Conservation (phyloP, 1,284 basidiomycete genomes). For the Vanrija sp. region DNA sequence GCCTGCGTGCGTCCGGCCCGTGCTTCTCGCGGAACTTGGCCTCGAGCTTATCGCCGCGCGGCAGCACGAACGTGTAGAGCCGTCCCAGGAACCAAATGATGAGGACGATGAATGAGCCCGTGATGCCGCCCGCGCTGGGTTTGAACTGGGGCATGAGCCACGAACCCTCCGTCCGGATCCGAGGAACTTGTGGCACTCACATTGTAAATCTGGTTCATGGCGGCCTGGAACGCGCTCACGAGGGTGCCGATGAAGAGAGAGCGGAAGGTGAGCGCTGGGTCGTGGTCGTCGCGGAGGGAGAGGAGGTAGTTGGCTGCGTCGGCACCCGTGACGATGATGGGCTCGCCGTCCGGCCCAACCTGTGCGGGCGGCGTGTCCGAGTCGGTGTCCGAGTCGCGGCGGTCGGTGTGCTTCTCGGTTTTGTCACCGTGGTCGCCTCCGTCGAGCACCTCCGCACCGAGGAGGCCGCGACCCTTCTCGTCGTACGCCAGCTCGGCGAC, state of each 20-base stretch:
- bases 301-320: conserved; percentile 62
- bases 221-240: conserved; percentile 57
- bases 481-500: too few relatives aligned
- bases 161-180: too few relatives aligned
- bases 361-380: too few relatives aligned
- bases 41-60: conserved; percentile 49
- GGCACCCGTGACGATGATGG: conserved; percentile 45
- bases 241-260: conserved; percentile 59
- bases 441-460: too few relatives aligned
- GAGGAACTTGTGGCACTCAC: too few relatives aligned
- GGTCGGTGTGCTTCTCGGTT: too few relatives aligned
- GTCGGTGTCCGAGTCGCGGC: too few relatives aligned
- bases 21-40: conserved; percentile 50
- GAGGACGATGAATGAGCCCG: conserved; percentile 60
- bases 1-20: conserved; percentile 38
- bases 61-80: conserved; percentile 52
- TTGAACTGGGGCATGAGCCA: conserved; percentile 55
- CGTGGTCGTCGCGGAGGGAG: conserved; percentile 61
- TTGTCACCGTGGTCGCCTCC: too few relatives aligned
- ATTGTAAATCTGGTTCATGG: conserved; percentile 28
- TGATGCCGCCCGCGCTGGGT: conserved; percentile 56
- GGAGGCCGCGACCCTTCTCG: too few relatives aligned
- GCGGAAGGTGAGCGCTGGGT: conserved; percentile 59
- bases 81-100: conserved; percentile 57
- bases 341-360: too few relatives aligned